Conservation (phyloP, 306 rosid genomes). For the Vigna mungo region DNA sequence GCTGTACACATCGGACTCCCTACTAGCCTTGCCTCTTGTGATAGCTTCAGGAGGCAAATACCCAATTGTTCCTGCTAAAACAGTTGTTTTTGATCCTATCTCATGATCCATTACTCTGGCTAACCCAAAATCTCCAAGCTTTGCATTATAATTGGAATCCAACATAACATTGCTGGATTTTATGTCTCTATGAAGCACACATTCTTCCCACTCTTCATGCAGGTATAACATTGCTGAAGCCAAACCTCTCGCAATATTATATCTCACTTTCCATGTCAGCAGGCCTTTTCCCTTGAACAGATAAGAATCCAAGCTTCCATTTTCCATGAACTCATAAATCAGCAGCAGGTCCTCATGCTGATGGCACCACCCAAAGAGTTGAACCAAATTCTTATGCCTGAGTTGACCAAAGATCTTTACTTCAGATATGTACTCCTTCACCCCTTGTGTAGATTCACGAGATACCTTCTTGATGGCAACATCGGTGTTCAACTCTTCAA, state of each 20-base stretch:
- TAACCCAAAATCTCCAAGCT: conserved; percentile 58
- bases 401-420: background rate
- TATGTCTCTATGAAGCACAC: conserved; percentile 52
- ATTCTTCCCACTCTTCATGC: conserved; percentile 51
- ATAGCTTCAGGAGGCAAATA: conserved; percentile 53
- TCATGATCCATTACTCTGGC: conserved; percentile 45
- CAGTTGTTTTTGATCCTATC: conserved; percentile 40
- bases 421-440: background rate
- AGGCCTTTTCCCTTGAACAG: background rate
- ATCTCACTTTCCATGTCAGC: background rate
- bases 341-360: too few species aligned
- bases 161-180: conserved; percentile 56
- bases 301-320: background rate
- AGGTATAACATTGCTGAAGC: background rate
- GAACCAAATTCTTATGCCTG: background rate
- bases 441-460: background rate
- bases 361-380: background rate
- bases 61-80: conserved; percentile 50
- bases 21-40: conserved; percentile 14
- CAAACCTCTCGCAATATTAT: background rate
- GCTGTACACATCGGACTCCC: background rate
- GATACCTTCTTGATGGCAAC: background rate
- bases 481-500: background rate
- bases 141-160: conserved; percentile 43
- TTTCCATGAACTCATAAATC: too few species aligned